phyloP scores from a whole-genome alignment of 1,139 yeast genomes.

The Kurtzmaniella quercitrusa region DNA sequence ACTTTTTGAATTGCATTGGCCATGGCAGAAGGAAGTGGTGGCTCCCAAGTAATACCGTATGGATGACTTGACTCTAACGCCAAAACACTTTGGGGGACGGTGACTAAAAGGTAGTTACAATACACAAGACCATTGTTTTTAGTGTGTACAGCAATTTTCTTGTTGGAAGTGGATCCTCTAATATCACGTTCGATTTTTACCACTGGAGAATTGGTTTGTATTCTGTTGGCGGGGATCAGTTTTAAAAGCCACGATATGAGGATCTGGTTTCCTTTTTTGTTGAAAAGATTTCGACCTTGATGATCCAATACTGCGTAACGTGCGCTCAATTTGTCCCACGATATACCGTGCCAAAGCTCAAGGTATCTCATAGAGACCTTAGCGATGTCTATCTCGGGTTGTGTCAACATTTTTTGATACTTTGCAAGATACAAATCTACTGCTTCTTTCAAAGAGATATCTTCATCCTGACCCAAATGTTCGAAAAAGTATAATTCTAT shows the following conservation, averaged over 20 bases:
- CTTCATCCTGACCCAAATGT: conserved; percentile 40
- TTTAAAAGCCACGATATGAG: conserved; percentile 42
- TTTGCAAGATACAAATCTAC: conserved; percentile 43
- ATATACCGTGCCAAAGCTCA: conserved; percentile 78
- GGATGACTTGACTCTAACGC: conserved; percentile 31
- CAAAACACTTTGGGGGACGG: conserved; percentile 73
- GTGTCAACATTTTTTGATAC: conserved; percentile 45
- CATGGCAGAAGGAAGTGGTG: conserved; percentile 50
- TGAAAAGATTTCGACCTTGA: conserved; percentile 71
- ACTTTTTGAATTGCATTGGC: conserved; percentile 42
- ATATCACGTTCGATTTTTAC: conserved; percentile 27
- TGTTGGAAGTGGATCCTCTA: conserved; percentile 4
- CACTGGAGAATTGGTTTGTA: conserved; percentile 48
- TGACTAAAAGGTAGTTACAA: conserved; percentile 58
- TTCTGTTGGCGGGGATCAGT: conserved; percentile 33
- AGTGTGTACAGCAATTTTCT: conserved; percentile 19
- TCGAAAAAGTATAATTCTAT: conserved; percentile 53
- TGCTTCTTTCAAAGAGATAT: conserved; percentile 48
- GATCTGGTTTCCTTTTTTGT: conserved; percentile 53
- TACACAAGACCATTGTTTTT: conserved; percentile 14
- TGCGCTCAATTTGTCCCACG: conserved; percentile 64
- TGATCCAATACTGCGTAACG: conserved; percentile 63
- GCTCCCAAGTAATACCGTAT: conserved; percentile 55
- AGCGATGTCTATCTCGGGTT: conserved; percentile 47
- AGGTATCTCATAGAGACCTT: conserved; percentile 51